Evolutionary conservation across 257 asterid species (phyloP).

Genomic region (Solanum boliviense): DNA sequence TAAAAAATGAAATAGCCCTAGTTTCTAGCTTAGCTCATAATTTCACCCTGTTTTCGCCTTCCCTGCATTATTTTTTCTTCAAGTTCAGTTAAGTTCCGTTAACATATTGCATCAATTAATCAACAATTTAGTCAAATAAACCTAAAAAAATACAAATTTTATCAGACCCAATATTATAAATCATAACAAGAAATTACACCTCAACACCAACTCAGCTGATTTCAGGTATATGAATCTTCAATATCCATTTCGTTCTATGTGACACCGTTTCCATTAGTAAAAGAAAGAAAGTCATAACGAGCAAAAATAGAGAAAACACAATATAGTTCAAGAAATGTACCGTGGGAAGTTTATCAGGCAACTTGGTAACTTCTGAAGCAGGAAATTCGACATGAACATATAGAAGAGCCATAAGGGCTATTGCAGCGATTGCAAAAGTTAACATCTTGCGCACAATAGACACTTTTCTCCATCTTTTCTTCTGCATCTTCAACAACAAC

Average conservation of each 20-base stretch:
- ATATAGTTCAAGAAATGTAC: constrained; percentile 7
- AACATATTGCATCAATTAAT: neutral
- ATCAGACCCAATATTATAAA: neutral
- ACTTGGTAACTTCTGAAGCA: constrained; percentile 26
- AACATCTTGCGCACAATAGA: constrained; percentile 44
- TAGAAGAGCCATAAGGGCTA: constrained; percentile 48
- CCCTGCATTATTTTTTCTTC: neutral
- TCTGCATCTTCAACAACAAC: constrained; percentile 23
- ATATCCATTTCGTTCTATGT: neutral
- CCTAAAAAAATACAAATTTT: neutral
- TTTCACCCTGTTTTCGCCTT: neutral
- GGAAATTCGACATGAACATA: constrained; percentile 31
- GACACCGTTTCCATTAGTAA: neutral
- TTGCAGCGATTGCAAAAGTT: constrained; percentile 43
- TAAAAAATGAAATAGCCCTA: neutral
- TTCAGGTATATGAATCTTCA: neutral
- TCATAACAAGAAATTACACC: neutral
- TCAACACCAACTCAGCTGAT: neutral
- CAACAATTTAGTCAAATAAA: neutral
- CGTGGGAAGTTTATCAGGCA: constrained; percentile 47
- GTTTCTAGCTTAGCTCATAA: neutral
- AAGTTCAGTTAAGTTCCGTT: neutral
- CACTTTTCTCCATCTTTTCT: constrained; percentile 57
- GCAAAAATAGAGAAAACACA: neutral
- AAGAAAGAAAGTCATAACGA: neutral